Base-by-base conservation (phyloP, 495 filamentous ascomycete genomes). In the Penicillium cinerascens region DNA sequence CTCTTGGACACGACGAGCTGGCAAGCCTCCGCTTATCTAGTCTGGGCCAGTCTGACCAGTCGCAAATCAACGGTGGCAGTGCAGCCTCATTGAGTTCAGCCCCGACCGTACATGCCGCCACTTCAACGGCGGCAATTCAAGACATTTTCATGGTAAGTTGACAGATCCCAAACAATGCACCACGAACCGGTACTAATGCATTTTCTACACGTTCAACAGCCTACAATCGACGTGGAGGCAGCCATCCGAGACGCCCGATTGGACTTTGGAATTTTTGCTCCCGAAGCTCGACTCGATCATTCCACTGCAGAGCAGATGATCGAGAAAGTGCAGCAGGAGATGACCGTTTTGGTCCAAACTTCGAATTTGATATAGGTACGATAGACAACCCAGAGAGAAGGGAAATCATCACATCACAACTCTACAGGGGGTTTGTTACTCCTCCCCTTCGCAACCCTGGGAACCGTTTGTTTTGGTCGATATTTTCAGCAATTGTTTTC, bases 201-300 rank as follows among this genome's bases (percentile, higher is more conserved):
- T 45, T 52, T 60, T 44, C 43, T 55, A 56, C 52, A 36, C 23
- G 49, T 51, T 44, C 18, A 50, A 56, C 52, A 72, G 69, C 61
- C 66, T 49, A 69, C 64, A 18, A 56, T 72, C 26, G 69, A 72
- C 46, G 58, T 72, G 13, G 69, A 72, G 54, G 64, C 66, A 5
- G 65, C 65, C 3, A 52, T 72, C 38, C 66, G 65, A 35, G 51
- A 64, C 11, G 63, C 56, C 29, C 44, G 36, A 15, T 44, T 72
- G 44, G 67, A 72, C 44, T 66, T 72, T 48, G 69, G 69, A 11
- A 40, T 72, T 27, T 72, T 72, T 33, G 69, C 53, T 0, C 56
- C 68, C 1, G 43, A 49, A 11, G 37, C 35, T 43, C 61, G 64
- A 18, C 49, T 70, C n/a, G 57, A 49, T 39, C 20, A 46, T 26